These are phyloP conservation scores for Ganoderma sp. DNA, from an alignment of 1,284 basidiomycete genomes.

Conservation along the genomic window DNA sequence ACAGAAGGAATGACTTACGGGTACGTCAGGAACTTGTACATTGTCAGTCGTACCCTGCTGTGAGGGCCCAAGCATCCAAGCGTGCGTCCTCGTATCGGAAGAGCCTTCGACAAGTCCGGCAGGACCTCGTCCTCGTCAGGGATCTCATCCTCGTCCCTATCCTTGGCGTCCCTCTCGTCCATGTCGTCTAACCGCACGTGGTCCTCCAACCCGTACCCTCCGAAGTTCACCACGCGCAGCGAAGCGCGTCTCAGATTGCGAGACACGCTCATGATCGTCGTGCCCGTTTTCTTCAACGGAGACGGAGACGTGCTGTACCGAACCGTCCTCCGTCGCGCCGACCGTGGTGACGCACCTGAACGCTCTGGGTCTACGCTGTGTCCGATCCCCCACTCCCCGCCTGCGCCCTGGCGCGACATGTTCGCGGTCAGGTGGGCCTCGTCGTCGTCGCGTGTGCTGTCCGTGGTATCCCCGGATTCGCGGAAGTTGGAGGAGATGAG, in stretches of 20 bases:
- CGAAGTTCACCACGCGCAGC: constrained; percentile 83
- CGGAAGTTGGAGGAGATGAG: constrained; percentile 49
- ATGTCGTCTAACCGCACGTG: constrained; percentile 62
- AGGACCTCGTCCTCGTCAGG: constrained; percentile 43
- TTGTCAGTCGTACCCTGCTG: constrained; percentile 64
- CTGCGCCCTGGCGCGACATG: constrained; percentile 47
- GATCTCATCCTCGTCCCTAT: constrained; percentile 39
- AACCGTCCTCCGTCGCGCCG: constrained; percentile 48
- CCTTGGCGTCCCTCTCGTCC: constrained; percentile 40
- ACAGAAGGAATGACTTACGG: constrained; percentile 51
- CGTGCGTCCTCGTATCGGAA: constrained; percentile 79
- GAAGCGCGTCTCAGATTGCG: constrained; percentile 73
- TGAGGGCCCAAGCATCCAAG: constrained; percentile 79
- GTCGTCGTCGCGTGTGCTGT: constrained; percentile 59
- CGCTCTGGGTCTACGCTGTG: constrained; percentile 40
- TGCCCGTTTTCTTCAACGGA: constrained; percentile 61
- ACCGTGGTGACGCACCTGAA: constrained; percentile 42
- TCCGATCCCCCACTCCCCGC: constrained; percentile 39
- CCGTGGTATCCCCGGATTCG: constrained; percentile 44
- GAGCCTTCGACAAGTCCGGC: constrained; percentile 51
- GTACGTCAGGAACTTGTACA: constrained; percentile 74
- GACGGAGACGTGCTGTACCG: constrained; percentile 57
- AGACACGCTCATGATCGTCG: constrained; percentile 62
- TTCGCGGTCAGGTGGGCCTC: constrained; percentile 59
- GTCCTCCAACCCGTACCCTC: constrained; percentile 64